Conservation (phyloP, 2,329 filamentous ascomycete species). For the Aspergillus brunneoviolaceus region DNA sequence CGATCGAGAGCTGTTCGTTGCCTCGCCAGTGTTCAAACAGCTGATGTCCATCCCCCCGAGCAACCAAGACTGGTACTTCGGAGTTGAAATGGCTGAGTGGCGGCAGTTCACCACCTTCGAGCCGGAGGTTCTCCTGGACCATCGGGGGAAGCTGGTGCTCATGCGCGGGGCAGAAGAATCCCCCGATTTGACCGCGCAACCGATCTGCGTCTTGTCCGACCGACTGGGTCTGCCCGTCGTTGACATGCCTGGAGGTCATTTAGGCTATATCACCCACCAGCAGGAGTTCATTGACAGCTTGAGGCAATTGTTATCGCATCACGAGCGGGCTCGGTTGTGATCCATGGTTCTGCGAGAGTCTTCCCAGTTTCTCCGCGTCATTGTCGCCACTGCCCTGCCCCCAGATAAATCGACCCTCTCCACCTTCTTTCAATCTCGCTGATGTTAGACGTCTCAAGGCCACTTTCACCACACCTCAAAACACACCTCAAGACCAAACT, state of each 20-base stretch:
- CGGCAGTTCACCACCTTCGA: not conserved
- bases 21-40: not conserved
- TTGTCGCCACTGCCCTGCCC: not conserved
- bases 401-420: not conserved
- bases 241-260: slow-evolving; percentile 3
- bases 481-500: too few relatives aligned
- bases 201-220: not conserved
- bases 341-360: not conserved
- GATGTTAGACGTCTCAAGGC: too few relatives aligned
- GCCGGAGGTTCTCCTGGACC: not conserved
- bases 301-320: not conserved
- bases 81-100: not conserved
- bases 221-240: not conserved
- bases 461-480: too few relatives aligned
- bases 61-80: not conserved
- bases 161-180: not conserved
- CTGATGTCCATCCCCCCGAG: not conserved
- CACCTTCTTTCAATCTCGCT: too few relatives aligned
- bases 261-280: not conserved
- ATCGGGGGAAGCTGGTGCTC: slow-evolving; percentile 5
- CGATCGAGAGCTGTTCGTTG: not conserved
- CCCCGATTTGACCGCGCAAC: not conserved
- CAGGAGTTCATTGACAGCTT: not conserved
- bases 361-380: too few relatives aligned
- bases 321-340: not conserved